Percentiles rank a stretch among this genome's conserved stretches.
Conservation (phyloP, 2,329 filamentous ascomycete species). For the Diaporthe sp. region DNA sequence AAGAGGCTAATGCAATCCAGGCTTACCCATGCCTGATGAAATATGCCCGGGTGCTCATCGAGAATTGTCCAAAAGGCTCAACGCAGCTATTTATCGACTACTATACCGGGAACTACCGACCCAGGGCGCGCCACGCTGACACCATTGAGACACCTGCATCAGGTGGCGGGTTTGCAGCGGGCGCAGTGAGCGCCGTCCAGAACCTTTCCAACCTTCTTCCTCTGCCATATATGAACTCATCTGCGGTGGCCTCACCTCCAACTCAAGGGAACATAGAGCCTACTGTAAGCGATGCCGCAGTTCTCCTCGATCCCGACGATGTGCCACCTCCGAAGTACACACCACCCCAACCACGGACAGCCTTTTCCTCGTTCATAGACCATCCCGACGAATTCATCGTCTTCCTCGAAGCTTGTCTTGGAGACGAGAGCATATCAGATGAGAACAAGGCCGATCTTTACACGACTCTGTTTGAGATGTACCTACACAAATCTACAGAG, state of each 20-base stretch:
- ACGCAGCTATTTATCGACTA: slow-evolving; percentile 95
- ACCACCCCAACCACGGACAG: slow-evolving; percentile 85
- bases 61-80: slow-evolving; percentile 85
- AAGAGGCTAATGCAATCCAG: slow-evolving; percentile 59
- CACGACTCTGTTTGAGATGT: slow-evolving; percentile 98
- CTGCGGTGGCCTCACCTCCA: slow-evolving; percentile 67
- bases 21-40: slow-evolving; percentile 94
- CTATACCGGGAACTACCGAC: slow-evolving; percentile 87
- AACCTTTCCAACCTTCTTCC: slow-evolving; percentile 88
- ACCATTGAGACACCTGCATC: slow-evolving; percentile 52
- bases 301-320: slow-evolving; percentile 65
- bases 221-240: slow-evolving; percentile 85
- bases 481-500: slow-evolving; percentile 87
- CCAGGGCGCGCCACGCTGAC: slow-evolving; percentile 71
- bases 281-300: slow-evolving; percentile 66
- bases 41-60: slow-evolving; percentile 90
- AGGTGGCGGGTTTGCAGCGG: slow-evolving; percentile 62
- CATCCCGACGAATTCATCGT: slow-evolving; percentile 92
- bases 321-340: slow-evolving; percentile 73
- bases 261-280: slow-evolving; percentile 64
- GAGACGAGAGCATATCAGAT: slow-evolving; percentile 78
- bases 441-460: slow-evolving; percentile 88
- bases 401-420: slow-evolving; percentile 90
- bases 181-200: slow-evolving; percentile 83
- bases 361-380: slow-evolving; percentile 97